Percentiles rank a stretch among this genome's conserved stretches.
phyloP scores from a whole-genome alignment of 495 filamentous ascomycete genomes.

The Hyaloscypha finlandica region DNA sequence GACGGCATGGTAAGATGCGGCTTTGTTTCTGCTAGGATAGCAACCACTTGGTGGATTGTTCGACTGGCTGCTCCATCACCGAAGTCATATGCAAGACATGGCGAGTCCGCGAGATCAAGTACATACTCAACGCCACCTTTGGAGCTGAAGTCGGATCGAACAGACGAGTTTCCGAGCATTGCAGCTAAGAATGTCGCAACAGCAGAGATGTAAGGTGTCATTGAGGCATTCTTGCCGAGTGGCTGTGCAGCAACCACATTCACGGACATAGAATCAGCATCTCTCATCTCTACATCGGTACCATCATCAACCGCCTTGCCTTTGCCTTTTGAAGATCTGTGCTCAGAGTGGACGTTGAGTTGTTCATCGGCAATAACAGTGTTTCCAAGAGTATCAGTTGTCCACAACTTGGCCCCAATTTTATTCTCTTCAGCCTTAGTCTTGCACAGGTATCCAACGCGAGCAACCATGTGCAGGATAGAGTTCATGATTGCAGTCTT shows the following conservation, averaged over 20 bases:
- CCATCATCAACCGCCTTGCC: slow-evolving; percentile 42
- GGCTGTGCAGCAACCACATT: slow-evolving; percentile 21
- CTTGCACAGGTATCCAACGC: slow-evolving; percentile 70
- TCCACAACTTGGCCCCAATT: slow-evolving; percentile 79
- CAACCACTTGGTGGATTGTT: slow-evolving; percentile 70
- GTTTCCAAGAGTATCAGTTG: slow-evolving; percentile 48
- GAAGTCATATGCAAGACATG: slow-evolving; percentile 76
- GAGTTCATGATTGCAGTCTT: slow-evolving; percentile 77
- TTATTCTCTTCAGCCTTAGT: slow-evolving; percentile 64
- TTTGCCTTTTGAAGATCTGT: slow-evolving; percentile 37
- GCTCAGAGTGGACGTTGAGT: slow-evolving; percentile 29
- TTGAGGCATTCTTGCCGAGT: slow-evolving; percentile 19
- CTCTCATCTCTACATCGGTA: slow-evolving; percentile 59
- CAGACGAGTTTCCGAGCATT: slow-evolving; percentile 73
- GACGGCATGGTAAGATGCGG: slow-evolving; percentile 81
- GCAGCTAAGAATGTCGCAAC: slow-evolving; percentile 73
- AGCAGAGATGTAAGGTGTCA: slow-evolving; percentile 70
- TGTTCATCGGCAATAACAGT: slow-evolving; percentile 52
- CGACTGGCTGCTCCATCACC: slow-evolving; percentile 63
- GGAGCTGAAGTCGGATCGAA: slow-evolving; percentile 75
- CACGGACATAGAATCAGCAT: slow-evolving; percentile 38
- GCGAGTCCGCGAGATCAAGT: slow-evolving; percentile 79
- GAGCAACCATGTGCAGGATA: slow-evolving; percentile 79
- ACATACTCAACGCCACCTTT: slow-evolving; percentile 79
- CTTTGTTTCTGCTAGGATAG: slow-evolving; percentile 79